These are phyloP conservation scores for Solanum bukasovii DNA, from an alignment of 257 asterid species.

Conservation along the genomic window DNA sequence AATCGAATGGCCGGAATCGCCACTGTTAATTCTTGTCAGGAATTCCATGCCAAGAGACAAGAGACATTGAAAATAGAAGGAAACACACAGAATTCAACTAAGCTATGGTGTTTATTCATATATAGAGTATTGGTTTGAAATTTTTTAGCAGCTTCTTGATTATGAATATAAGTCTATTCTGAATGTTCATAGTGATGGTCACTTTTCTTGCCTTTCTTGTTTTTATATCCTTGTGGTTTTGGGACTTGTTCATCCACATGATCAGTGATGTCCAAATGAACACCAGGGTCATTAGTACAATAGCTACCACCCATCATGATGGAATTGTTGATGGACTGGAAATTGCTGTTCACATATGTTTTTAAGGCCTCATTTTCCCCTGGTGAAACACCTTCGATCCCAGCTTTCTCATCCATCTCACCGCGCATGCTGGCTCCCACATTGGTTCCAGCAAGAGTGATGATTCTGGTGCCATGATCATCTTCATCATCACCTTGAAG, in stretches of 20 bases:
- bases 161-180: conserved; percentile 2
- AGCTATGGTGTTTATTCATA: background rate
- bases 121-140: background rate
- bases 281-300: conserved; percentile 76
- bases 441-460: conserved; percentile 79
- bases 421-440: conserved; percentile 85
- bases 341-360: conserved; percentile 74
- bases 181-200: conserved; percentile 14
- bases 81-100: background rate
- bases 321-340: conserved; percentile 87
- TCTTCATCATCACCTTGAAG: conserved; percentile 21
- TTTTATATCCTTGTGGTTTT: conserved; percentile 2
- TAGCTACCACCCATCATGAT: conserved; percentile 84
- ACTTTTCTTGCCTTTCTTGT: conserved; percentile 25
- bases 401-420: conserved; percentile 33
- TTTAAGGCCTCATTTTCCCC: conserved; percentile 42
- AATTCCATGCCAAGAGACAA: background rate
- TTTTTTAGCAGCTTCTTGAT: background rate
- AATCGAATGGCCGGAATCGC: background rate
- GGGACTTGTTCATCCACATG: conserved; percentile 13
- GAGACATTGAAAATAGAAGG: background rate
- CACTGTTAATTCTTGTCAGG: background rate
- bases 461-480: conserved; percentile 48
- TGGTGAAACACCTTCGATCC: conserved; percentile 6
- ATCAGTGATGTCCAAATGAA: conserved; percentile 70